Evolutionary conservation across 2,329 filamentous ascomycete species (phyloP), one percentile per base, ranked within the genome.

Genomic region (Aspergillus floridensis): DNA sequence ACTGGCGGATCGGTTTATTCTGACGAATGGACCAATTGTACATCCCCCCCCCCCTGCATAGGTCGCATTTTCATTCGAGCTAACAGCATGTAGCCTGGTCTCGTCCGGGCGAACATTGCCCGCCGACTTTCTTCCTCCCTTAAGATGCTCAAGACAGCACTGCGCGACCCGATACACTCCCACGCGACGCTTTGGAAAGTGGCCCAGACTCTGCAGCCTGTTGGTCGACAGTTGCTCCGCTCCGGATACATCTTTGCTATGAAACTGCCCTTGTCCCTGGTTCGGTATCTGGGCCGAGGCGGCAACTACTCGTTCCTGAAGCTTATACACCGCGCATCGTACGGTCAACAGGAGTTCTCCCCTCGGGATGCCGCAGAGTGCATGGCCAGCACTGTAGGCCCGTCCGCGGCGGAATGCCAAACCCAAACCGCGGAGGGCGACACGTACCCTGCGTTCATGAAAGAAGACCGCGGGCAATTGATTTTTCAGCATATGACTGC

Each of bases 201-300:
- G 1, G 59, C 77, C 12, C 68, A 67, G 10, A 77, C 77, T 0
- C 58, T 83, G n/a, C 68, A 66, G 16, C 82, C 83, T 1, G 68
- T 86, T 1, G 35, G 79, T n/a, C 70, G 70, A 21, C 84, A 86
- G 63, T 60, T 81, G 22, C 54, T 68, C 8, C 73, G 78, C 56
- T 85, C 82, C 2, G 80, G 80, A 59, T 86, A 86, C 64, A 77
- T 85, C 53, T 85, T 85, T 63, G 76, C 76, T 14, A 81, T 86
- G 71, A 77, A 81, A 47, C 71, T 86, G 2, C 83, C 82, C 2
- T 68, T 71, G 35, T 70, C 75, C 4, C 65, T 84, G 14, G 76
- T 80, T 52, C 72, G 67, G 50, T 77, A 74, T 63, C 70, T 80
- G 53, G 78, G 77, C n/a, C 74, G 68, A 0, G 77, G 82, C n/a